Percentiles rank a stretch among this genome's conserved stretches.
Conservation (phyloP, 306 rosid genomes). For the Cicer pinnatifidum region DNA sequence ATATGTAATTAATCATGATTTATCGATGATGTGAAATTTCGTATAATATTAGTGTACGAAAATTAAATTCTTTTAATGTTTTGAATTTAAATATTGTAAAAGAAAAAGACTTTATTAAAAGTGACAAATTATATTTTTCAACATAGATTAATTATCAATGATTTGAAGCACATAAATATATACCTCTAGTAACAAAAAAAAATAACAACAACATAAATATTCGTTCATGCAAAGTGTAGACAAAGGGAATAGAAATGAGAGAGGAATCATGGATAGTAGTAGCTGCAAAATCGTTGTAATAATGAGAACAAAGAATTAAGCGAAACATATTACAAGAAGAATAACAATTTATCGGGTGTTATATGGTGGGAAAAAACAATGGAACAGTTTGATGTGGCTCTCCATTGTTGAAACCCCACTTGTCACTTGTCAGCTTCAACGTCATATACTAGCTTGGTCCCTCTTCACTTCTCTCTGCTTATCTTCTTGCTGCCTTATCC, state of each 20-base stretch:
- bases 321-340: slow-evolving; percentile 9
- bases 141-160: too few species aligned
- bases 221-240: slow-evolving; percentile 2
- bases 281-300: slow-evolving; percentile 30
- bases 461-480: slow-evolving; percentile 1
- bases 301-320: slow-evolving; percentile 23
- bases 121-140: too few species aligned
- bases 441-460: background rate
- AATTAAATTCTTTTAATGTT: too few species aligned
- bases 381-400: slow-evolving; percentile 29
- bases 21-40: too few species aligned
- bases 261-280: slow-evolving; percentile 3
- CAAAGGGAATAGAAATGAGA: background rate
- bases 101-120: too few species aligned
- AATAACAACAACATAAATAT: background rate
- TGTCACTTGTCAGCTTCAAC: slow-evolving; percentile 34
- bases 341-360: slow-evolving; percentile 6
- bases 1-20: too few species aligned
- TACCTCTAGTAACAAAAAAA: too few species aligned
- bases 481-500: slow-evolving; percentile 39
- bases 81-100: too few species aligned
- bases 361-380: slow-evolving; percentile 31
- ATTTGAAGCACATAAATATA: too few species aligned
- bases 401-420: slow-evolving; percentile 39
- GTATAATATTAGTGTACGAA: too few species aligned